Conservation (phyloP, 2,329 filamentous ascomycete genomes). For the Arthrobotrys conoides region DNA sequence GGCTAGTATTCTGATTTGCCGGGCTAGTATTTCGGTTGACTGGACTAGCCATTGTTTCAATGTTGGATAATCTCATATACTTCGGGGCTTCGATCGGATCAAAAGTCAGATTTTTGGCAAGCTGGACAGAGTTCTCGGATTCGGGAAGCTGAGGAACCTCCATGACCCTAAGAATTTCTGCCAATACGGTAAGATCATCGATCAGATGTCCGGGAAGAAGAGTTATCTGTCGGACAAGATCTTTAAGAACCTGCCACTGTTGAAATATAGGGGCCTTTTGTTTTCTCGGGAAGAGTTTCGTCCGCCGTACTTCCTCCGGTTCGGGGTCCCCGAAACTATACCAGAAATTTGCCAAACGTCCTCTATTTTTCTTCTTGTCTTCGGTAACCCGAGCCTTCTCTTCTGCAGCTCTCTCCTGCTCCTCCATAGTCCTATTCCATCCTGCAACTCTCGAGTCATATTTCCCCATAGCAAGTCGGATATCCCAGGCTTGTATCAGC, state of each 20-base stretch:
- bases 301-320: not conserved
- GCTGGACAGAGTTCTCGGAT: conserved; percentile 1
- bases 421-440: not conserved
- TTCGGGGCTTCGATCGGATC: not conserved
- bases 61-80: conserved; percentile 7
- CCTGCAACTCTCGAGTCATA: conserved; percentile 34
- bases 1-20: not conserved
- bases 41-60: conserved; percentile 9
- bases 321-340: not conserved
- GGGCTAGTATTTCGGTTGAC: conserved; percentile 1
- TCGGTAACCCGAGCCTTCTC: not conserved
- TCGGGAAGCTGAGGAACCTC: conserved; percentile 23
- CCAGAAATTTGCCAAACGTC: not conserved
- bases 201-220: conserved; percentile 11
- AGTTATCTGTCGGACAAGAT: not conserved
- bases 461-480: conserved; percentile 23
- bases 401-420: not conserved
- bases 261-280: not conserved
- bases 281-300: not conserved
- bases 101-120: not conserved
- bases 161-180: conserved; percentile 46
- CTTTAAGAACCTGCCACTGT: conserved; percentile 18
- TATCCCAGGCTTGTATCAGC: conserved; percentile 22
- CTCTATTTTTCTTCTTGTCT: not conserved
- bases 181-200: conserved; percentile 20